Base-by-base conservation (phyloP, 2,329 filamentous ascomycete genomes). In the Acrocalymma vagum region DNA sequence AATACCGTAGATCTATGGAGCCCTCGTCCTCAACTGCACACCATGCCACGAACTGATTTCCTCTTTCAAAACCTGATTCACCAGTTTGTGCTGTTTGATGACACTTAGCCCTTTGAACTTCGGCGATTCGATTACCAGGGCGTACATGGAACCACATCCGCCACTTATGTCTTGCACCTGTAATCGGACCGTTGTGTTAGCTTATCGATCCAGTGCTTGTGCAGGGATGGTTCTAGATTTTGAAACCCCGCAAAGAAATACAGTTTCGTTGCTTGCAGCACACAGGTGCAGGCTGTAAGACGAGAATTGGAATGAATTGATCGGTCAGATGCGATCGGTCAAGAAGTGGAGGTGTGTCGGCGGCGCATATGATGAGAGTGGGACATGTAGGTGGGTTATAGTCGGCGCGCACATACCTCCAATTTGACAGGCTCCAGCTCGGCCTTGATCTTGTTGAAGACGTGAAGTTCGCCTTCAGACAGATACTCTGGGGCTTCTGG, bases 131-230 rank as follows among this genome's bases (percentile, higher is more conserved):
- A 94, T 84, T 59, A 92, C 86, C 53, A 95, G 86, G 40, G 84
- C 86, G 72, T 94, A 94, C 90, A 94, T 94, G 62, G 85, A 88
- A 8, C 89, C 89, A 72, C 89, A 95, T 20, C 89, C 89, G 43
- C 90, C 89, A 16, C 86, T 90, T 35, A 94, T 83, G 71, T 95
- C 89, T 66, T 87, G 85, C 8, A 94, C 87, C 68, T 84, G 69
- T 34, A 20, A 20, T 23, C 29, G 24, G 25, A 25, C n/a, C 25
- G 39, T 13, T n/a, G 16, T 31, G 48, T 62, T 34, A 62, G 58
- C 46, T 23, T 30, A 13, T 20, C 14, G 22, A 21, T 7, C 24
- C 22, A 10, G 24, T 13, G n/a, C 14, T 14, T 22, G 9, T 21
- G 16, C n/a, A n/a, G n/a, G 17, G 10, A 6, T 9, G 14, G 8